Percentiles rank a stretch among this genome's conserved stretches.
These are phyloP conservation scores for Neonectria ditissima DNA, from an alignment of 2,329 filamentous ascomycete genomes.

Conservation along the genomic window DNA sequence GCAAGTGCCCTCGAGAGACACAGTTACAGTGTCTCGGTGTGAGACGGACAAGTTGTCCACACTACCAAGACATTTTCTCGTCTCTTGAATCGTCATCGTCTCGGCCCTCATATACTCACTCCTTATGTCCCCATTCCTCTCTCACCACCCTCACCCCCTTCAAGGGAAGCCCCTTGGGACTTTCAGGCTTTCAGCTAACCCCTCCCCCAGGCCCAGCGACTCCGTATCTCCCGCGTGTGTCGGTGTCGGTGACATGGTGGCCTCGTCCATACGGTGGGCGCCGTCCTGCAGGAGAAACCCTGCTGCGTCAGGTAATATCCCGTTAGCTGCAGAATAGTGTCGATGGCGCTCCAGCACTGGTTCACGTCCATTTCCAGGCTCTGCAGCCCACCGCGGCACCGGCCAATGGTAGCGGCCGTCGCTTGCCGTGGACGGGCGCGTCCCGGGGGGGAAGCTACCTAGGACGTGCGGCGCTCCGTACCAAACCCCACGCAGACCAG, in stretches of 20 bases:
- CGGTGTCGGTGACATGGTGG: slow-evolving; percentile 22
- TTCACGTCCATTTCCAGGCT: slow-evolving; percentile 32
- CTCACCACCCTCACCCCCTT: slow-evolving; percentile 3
- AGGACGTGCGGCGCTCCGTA: neutral
- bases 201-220: slow-evolving; percentile 13
- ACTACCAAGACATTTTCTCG: neutral
- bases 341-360: slow-evolving; percentile 46
- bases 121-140: neutral
- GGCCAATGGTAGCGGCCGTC: slow-evolving; percentile 21
- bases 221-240: slow-evolving; percentile 22
- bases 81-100: neutral
- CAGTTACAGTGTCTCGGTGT: neutral
- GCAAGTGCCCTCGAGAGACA: neutral
- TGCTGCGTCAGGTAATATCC: slow-evolving; percentile 49
- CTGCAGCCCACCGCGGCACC: slow-evolving; percentile 35
- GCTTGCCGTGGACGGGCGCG: slow-evolving; percentile 12
- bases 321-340: slow-evolving; percentile 46
- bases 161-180: slow-evolving; percentile 9
- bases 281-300: slow-evolving; percentile 47
- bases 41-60: neutral
- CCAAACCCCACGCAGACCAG: slow-evolving; percentile 9
- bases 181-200: slow-evolving; percentile 1
- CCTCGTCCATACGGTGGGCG: slow-evolving; percentile 25
- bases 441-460: slow-evolving; percentile 13
- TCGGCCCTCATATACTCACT: neutral